These are phyloP conservation scores for Aciculoconidium aculeatum DNA, from an alignment of 805 yeast genomes.

Conservation along the genomic window DNA sequence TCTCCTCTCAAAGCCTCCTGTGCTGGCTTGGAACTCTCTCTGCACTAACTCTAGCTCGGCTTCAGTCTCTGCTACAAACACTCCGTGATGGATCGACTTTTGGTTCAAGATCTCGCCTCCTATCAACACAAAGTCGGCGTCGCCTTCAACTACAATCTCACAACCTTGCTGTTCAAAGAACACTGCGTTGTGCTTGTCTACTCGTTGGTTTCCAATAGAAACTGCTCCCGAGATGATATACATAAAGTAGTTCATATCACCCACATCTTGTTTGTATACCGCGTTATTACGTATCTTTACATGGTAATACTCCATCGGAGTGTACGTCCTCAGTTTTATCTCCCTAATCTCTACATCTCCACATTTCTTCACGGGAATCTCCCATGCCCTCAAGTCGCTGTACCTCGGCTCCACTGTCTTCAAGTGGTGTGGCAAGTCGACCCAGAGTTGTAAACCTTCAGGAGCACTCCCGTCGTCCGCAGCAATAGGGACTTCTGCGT, in stretches of 20 bases:
- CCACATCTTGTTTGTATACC: constrained; percentile 53
- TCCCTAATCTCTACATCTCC: constrained; percentile 55
- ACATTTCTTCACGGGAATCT: constrained; percentile 55
- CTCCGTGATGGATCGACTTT: constrained; percentile 81
- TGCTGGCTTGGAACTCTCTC: neutral
- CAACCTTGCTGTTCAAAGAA: constrained; percentile 72
- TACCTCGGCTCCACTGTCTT: constrained; percentile 68
- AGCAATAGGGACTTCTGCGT: constrained; percentile 77
- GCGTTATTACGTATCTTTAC: constrained; percentile 63
- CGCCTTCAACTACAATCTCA: constrained; percentile 31
- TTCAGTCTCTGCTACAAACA: constrained; percentile 61
- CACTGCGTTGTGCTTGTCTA: constrained; percentile 44
- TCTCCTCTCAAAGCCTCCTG: constrained; percentile 1
- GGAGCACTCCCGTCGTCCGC: constrained; percentile 38
- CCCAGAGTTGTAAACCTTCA: constrained; percentile 82
- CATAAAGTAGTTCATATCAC: constrained; percentile 64
- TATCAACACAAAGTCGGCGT: constrained; percentile 56
- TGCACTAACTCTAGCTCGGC: constrained; percentile 1
- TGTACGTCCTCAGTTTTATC: constrained; percentile 73
- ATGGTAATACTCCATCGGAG: constrained; percentile 73
- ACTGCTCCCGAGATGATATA: constrained; percentile 59
- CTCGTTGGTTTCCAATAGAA: constrained; percentile 22
- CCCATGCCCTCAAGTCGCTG: constrained; percentile 64
- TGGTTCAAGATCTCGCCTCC: constrained; percentile 76
- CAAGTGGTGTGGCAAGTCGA: constrained; percentile 62